phyloP scores from a whole-genome alignment of 148 eudicot genomes.

The Fagopyrum homotropicum region DNA sequence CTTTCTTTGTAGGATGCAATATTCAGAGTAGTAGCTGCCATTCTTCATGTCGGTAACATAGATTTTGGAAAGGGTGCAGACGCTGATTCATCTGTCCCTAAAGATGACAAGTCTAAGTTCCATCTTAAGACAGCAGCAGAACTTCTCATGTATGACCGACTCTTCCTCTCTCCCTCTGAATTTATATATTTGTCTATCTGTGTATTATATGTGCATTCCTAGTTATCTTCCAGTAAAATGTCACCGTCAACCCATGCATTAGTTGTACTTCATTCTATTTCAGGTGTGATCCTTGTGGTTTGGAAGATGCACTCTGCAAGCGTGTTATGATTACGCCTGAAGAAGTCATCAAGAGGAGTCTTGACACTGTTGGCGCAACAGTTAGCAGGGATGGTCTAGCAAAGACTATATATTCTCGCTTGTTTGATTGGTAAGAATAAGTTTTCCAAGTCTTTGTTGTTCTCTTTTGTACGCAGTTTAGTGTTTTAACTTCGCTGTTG shows the following conservation, averaged over 20 bases:
- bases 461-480: neutral
- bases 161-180: neutral
- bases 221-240: neutral
- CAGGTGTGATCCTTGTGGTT: slow-evolving; percentile 18
- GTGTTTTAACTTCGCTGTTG: neutral
- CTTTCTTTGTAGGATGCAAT: slow-evolving; percentile 15
- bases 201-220: neutral
- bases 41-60: slow-evolving; percentile 20
- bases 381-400: slow-evolving; percentile 89
- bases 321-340: slow-evolving; percentile 22
- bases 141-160: slow-evolving; percentile 17
- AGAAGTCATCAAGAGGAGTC: slow-evolving; percentile 19
- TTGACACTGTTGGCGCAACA: slow-evolving; percentile 28
- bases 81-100: slow-evolving; percentile 15
- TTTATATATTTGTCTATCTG: neutral
- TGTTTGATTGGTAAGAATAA: slow-evolving; percentile 66
- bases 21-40: slow-evolving; percentile 19
- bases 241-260: slow-evolving; percentile 9
- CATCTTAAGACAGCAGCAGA: slow-evolving; percentile 19
- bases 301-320: slow-evolving; percentile 22
- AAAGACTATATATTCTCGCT: slow-evolving; percentile 70
- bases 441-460: neutral
- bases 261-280: slow-evolving; percentile 13
- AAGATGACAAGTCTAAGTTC: slow-evolving; percentile 18
- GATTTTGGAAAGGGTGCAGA: slow-evolving; percentile 15